A percentile compares a stretch with the other conserved stretches of the same genome.
Evolutionary conservation across 768 basidiomycete species (phyloP).

Genomic region (Leccinum imitatum): DNA sequence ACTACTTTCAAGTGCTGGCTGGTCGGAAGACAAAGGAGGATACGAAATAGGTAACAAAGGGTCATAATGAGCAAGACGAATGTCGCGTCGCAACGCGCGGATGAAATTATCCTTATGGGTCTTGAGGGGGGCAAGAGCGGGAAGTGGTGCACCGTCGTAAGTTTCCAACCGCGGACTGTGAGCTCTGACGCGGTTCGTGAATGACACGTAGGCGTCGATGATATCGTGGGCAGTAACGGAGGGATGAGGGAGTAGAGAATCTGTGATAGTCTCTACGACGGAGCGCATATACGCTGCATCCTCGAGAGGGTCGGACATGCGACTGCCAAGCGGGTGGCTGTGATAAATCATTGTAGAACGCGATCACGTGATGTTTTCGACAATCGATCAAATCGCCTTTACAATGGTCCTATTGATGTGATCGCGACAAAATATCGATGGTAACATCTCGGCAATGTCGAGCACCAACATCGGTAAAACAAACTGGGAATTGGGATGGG

Average conservation of each 20-base stretch:
- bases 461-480: slow-evolving; percentile 1
- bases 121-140: slow-evolving; percentile 33
- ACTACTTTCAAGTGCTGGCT: slow-evolving; percentile 1
- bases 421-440: neutral
- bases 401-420: neutral
- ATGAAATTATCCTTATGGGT: slow-evolving; percentile 36
- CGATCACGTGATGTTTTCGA: neutral
- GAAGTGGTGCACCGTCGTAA: neutral
- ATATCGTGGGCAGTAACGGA: slow-evolving; percentile 52
- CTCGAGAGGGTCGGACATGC: slow-evolving; percentile 4
- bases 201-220: slow-evolving; percentile 57
- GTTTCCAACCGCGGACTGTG: slow-evolving; percentile 9
- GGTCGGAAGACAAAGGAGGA: slow-evolving; percentile 6
- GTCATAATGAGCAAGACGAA: slow-evolving; percentile 42
- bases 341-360: neutral
- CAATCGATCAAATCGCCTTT: no score
- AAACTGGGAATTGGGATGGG: no score
- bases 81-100: slow-evolving; percentile 50
- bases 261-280: slow-evolving; percentile 45
- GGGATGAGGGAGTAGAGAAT: slow-evolving; percentile 41
- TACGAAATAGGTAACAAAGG: slow-evolving; percentile 26
- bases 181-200: slow-evolving; percentile 45
- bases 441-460: neutral
- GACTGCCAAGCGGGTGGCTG: neutral
- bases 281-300: slow-evolving; percentile 37